Evolutionary conservation across 768 basidiomycete species (phyloP).

Genomic region (Coprinopsis marcescibilis): DNA sequence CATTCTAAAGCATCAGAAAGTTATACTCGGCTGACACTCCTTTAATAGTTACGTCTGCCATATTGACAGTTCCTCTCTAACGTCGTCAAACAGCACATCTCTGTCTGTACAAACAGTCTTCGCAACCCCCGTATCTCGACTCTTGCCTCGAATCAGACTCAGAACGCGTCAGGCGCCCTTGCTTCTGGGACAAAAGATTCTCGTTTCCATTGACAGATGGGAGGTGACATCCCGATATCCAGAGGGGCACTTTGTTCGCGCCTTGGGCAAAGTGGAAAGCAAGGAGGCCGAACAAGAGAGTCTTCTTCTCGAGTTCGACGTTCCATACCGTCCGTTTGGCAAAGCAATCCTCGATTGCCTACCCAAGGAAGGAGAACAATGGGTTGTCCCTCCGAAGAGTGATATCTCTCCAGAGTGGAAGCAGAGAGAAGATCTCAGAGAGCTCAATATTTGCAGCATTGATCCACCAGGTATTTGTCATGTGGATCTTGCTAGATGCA

Average conservation of each 20-base stretch:
- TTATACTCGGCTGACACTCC: conserved; percentile 2
- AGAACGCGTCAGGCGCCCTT: conserved; percentile 91
- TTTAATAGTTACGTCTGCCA: conserved; percentile 81
- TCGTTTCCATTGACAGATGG: conserved; percentile 95
- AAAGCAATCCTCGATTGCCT: conserved; percentile 89
- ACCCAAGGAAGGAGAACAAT: conserved; percentile 81
- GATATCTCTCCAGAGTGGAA: conserved; percentile 50
- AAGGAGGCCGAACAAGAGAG: conserved; percentile 97
- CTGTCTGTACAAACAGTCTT: conserved; percentile 87
- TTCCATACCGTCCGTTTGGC: conserved; percentile 95
- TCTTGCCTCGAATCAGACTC: conserved; percentile 89
- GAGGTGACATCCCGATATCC: conserved; percentile 83
- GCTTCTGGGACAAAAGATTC: conserved; percentile 88
- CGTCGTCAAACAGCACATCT: conserved; percentile 71
- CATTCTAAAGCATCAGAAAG: conserved; percentile 6
- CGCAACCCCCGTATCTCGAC: conserved; percentile 86
- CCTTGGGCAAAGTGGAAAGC: conserved; percentile 84
- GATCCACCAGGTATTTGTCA: conserved; percentile 76
- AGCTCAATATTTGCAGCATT: conserved; percentile 88
- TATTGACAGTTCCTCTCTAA: conserved; percentile 84
- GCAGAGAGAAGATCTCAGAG: conserved; percentile 82
- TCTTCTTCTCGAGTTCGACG: conserved; percentile 88
- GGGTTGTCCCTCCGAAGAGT: conserved; percentile 85
- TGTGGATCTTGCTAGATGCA: background rate
- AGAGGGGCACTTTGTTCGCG: conserved; percentile 93